Evolutionary conservation across 352 stramenopile species (phyloP).

Genomic region (Phytophthora nicotianae): DNA sequence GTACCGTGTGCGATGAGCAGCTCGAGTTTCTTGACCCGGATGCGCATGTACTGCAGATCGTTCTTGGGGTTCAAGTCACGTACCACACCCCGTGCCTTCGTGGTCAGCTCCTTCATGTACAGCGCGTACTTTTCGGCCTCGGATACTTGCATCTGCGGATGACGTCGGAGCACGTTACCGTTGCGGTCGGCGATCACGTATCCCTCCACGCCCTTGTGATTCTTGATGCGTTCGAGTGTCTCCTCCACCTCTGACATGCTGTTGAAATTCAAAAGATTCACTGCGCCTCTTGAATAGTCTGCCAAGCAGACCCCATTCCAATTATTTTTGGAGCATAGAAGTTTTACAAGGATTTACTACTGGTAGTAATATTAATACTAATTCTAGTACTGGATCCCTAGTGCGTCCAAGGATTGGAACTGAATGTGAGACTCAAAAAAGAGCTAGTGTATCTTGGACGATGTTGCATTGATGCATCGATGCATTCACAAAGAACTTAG

Average conservation of each 20-base stretch:
- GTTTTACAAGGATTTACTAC: too few species aligned
- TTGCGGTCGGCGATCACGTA: conserved; percentile 95
- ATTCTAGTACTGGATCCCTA: too few species aligned
- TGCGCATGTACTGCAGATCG: conserved; percentile 93
- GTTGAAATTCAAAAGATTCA: conserved; percentile 14
- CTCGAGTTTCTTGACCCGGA: conserved; percentile 93
- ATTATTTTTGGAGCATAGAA: too few species aligned
- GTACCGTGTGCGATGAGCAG: conserved; percentile 92
- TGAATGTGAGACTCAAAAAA: too few species aligned
- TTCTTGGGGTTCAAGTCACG: conserved; percentile 96
- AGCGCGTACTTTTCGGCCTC: conserved; percentile 92
- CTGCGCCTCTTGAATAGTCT: conserved; percentile 7
- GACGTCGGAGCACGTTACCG: conserved; percentile 89
- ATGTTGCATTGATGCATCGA: too few species aligned
- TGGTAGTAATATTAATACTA: too few species aligned
- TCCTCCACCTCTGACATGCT: conserved; percentile 1
- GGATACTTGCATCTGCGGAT: conserved; percentile 90
- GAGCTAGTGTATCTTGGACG: too few species aligned
- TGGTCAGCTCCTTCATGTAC: conserved; percentile 92
- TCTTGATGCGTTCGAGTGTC: conserved; percentile 89
- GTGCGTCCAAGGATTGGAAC: too few species aligned
- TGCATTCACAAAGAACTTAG: too few species aligned
- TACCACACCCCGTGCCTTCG: conserved; percentile 91
- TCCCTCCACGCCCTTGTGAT: conserved; percentile 93
- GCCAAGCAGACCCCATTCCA: too few species aligned